Base-by-base conservation (phyloP, 352 stramenopile species). In the Phytophthora europaea region DNA sequence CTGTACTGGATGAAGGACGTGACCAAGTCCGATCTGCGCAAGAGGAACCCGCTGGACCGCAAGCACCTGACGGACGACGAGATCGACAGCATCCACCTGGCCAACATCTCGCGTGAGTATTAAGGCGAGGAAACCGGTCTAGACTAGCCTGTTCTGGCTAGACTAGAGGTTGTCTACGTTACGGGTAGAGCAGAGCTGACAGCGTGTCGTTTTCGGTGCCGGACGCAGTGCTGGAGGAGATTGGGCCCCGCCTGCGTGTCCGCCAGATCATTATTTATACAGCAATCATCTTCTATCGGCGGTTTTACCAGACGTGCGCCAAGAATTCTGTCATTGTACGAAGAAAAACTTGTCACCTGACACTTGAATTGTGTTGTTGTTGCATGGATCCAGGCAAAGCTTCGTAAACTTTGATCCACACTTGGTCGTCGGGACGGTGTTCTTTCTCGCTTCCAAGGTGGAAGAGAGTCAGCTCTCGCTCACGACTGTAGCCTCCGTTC, bases 191-290 rank as follows among this genome's bases (percentile, higher is more conserved):
- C 43, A 50, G 43, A 50, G 18, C 16, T 50, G 43, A 50, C 43
- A 22, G 36, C 36, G 36, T 43, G 36, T 15, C 36, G 36, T 43
- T 50, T 23, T 5, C 43, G 43, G 16, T 50, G 13, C 40, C 15
- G 45, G 28, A 38, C 43, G 43, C 43, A 97, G 90, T 97, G 54
- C 78, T 97, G 15, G 89, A 97, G 58, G 87, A 96, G 57, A 93
- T 97, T 55, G 90, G 90, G 6, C 84, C 88, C 18, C 84, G 88
- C 0, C 73, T 95, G 23, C 87, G 90, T 38, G 87, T 97, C 43
- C 90, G 90, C 48, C 90, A 97, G 76, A 94, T 96, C 72, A 95
- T 97, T 78, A 97, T 97, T 78, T 96, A 94, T 83, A 96, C 90
- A 8, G 90, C 90, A 16, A 94, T 97, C 71, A 87, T 97, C 61